Evolutionary conservation across 2,329 filamentous ascomycete species (phyloP).

Genomic region (Aspergillus quadrilineatus): DNA sequence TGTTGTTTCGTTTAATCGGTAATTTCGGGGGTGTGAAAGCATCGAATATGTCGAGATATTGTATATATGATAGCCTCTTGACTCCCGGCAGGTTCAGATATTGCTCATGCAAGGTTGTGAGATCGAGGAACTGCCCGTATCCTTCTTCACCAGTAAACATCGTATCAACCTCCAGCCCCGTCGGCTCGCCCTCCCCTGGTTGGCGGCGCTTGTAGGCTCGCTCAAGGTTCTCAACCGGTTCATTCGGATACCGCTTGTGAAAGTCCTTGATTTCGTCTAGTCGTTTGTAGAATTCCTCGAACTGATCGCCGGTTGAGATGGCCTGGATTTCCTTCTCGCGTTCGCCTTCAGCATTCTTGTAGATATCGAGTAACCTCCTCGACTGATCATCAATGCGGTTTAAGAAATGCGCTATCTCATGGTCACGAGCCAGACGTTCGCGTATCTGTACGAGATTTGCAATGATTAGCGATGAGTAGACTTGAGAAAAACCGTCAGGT

Average conservation of each 20-base stretch:
- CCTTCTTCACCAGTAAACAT: constrained; percentile 97
- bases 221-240: constrained; percentile 93
- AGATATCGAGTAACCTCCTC: constrained; percentile 74
- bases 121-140: constrained; percentile 87
- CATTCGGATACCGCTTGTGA: constrained; percentile 87
- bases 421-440: constrained; percentile 84
- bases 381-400: constrained; percentile 86
- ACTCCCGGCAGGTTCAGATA: constrained; percentile 87
- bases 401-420: constrained; percentile 85
- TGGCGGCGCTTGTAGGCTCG: constrained; percentile 76
- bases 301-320: constrained; percentile 79
- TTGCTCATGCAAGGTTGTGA: constrained; percentile 78
- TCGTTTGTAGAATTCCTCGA: constrained; percentile 89
- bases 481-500: constrained; percentile 1
- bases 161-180: constrained; percentile 72
- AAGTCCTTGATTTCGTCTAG: constrained; percentile 78
- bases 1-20: constrained; percentile 75
- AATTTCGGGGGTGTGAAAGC: constrained; percentile 73
- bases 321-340: constrained; percentile 78
- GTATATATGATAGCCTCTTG: constrained; percentile 82
- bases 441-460: constrained; percentile 64
- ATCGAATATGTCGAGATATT: constrained; percentile 91
- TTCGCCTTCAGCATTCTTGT: constrained; percentile 72
- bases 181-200: constrained; percentile 62
- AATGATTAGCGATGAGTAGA: constrained; percentile 20